phyloP scores from a whole-genome alignment of 495 filamentous ascomycete genomes.

The Xylaria scruposa region DNA sequence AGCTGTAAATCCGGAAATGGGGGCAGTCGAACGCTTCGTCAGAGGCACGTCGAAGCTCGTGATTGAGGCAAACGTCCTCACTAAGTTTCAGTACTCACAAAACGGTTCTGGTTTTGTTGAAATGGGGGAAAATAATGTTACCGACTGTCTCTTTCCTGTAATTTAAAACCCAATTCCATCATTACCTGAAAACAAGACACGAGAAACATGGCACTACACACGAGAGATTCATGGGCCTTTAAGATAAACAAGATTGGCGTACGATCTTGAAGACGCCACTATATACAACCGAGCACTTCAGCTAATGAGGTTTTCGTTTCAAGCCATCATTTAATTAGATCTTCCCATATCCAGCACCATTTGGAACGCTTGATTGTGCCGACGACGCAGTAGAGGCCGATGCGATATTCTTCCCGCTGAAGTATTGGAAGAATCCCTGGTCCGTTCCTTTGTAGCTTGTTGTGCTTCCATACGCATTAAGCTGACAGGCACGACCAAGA shows the following conservation, averaged over 20 bases:
- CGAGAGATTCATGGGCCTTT: not conserved
- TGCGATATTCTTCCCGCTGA: constrained; percentile 58
- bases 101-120: not conserved
- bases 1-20: not conserved
- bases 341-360: constrained; percentile 27
- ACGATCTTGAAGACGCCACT: not conserved
- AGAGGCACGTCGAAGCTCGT: not conserved
- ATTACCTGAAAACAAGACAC: not conserved
- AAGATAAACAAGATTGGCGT: not conserved
- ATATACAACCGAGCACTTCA: not conserved
- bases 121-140: not conserved
- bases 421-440: constrained; percentile 54
- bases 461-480: constrained; percentile 57
- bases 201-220: not conserved
- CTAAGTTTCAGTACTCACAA: not conserved
- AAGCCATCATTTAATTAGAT: constrained; percentile 12
- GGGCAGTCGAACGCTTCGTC: not conserved
- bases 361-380: constrained; percentile 44
- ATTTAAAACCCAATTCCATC: not conserved
- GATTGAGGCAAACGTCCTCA: not conserved
- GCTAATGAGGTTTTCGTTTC: not conserved
- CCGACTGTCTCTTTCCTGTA: not conserved
- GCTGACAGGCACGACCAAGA: constrained; percentile 53
- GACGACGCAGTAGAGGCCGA: constrained; percentile 45
- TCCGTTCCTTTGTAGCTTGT: constrained; percentile 42